phyloP scores from a whole-genome alignment of 169 alveolate genomes.

The Babesia divergens region DNA sequence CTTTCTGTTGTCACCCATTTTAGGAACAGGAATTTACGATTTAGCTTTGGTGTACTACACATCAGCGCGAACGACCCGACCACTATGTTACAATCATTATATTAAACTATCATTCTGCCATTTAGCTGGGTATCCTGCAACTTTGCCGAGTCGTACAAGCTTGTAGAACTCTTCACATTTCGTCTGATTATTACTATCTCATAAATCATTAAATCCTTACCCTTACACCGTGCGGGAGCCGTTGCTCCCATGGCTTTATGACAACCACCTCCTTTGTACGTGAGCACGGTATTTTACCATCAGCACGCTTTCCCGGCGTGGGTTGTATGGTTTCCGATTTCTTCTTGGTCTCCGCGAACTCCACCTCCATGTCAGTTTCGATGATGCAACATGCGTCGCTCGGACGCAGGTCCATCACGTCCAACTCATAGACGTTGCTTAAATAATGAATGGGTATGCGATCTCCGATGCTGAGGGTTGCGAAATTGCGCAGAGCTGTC shows the following conservation, averaged over 20 bases:
- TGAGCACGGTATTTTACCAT: conserved; percentile 41
- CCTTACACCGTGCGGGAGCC: conserved; percentile 72
- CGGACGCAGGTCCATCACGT: conserved; percentile 88
- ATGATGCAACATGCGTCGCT: conserved; percentile 87
- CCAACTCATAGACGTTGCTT: conserved; percentile 84
- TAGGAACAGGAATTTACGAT: no score
- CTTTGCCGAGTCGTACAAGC: conserved; percentile 68
- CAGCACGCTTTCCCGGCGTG: conserved; percentile 44
- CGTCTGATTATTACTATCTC: conserved; percentile 49
- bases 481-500: conserved; percentile 87
- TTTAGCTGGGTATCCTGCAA: conserved; percentile 72
- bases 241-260: conserved; percentile 69
- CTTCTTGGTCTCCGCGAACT: conserved; percentile 75
- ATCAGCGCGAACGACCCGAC: not conserved
- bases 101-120: conserved; percentile 14
- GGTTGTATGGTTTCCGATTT: not conserved
- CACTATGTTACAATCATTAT: not conserved
- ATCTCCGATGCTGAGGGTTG: conserved; percentile 90
- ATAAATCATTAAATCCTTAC: conserved; percentile 20
- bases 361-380: conserved; percentile 94
- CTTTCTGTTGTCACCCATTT: conserved; percentile 41
- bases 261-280: not conserved
- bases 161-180: conserved; percentile 73
- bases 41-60: not conserved
- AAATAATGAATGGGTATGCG: conserved; percentile 85